A percentile compares a stretch with the other conserved stretches of the same genome.
phyloP scores from a whole-genome alignment of 2,329 filamentous ascomycete genomes.

The Exophiala bonariae region DNA sequence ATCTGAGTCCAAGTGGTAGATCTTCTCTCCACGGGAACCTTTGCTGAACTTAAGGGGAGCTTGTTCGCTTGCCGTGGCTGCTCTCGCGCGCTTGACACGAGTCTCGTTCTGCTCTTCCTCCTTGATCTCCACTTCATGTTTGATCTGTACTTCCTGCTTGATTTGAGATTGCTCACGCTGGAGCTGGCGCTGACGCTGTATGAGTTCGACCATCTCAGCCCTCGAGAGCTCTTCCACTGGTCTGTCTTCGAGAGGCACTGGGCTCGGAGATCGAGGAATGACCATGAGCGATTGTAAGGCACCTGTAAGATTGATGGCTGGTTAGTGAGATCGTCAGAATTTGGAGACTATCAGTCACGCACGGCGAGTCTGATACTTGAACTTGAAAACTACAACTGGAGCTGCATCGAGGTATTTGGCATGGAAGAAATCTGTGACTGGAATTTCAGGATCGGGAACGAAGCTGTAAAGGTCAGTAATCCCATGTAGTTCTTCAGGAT shows the following conservation, averaged over 20 bases:
- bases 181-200: slow-evolving; percentile 17
- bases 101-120: not conserved
- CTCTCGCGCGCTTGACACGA: slow-evolving; percentile 15
- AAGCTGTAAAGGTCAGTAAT: not conserved
- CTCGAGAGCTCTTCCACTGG: slow-evolving; percentile 24
- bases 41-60: slow-evolving; percentile 13
- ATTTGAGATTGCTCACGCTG: not conserved
- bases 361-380: slow-evolving; percentile 31
- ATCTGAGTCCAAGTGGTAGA: slow-evolving; percentile 15
- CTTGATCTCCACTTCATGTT: not conserved
- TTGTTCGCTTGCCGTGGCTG: not conserved
- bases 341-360: slow-evolving; percentile 4
- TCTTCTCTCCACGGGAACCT: slow-evolving; percentile 10
- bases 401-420: slow-evolving; percentile 2
- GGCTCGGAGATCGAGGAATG: slow-evolving; percentile 30
- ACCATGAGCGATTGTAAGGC: slow-evolving; percentile 34
- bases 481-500: not conserved
- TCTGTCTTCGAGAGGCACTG: slow-evolving; percentile 27
- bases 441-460: not conserved
- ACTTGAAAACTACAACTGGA: slow-evolving; percentile 29
- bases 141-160: slow-evolving; percentile 8
- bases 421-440: not conserved
- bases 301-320: slow-evolving; percentile 14
- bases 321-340: slow-evolving; percentile 3
- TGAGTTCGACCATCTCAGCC: slow-evolving; percentile 30